Base-by-base conservation (phyloP, 345 rosid genomes). In the Boechera retrofracta region DNA sequence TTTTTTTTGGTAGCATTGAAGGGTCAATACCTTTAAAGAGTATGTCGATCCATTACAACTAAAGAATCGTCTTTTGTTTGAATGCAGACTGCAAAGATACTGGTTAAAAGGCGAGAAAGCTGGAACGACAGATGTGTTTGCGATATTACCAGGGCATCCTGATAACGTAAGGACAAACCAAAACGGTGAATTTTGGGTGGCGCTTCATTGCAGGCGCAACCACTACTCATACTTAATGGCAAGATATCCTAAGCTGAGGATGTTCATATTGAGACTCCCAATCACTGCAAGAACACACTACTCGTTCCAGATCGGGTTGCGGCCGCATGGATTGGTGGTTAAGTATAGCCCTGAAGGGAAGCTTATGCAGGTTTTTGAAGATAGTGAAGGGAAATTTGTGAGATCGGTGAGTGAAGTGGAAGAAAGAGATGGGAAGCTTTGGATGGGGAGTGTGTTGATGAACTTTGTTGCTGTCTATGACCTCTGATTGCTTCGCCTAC, bases 381-480 rank as follows among this genome's bases (percentile, higher is more conserved):
- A 94, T 75, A 86, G 86, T 28, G 66, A 85, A 69, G 98, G 98
- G 16, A 92, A 92, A 78, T 92, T 87, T 32, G 92, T 90, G 45
- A 89, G 66, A 66, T 89, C 89, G 1, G 81, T 92, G 8, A 94
- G 98, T 47, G 95, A 92, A 84, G 91, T 90, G 5, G 97, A 94
- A 84, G 98, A 94, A 81, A 86, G 72, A 69, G 92, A 94, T 57
- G 98, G 98, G 39, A 89, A 92, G 80, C 98, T 94, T 55, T 92
- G 97, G 98, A 76, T 92, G 77, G 98, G 98, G 53, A 90, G 97
- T 80, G 98, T 94, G 57, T 82, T 92, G 60, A 90, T 94, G 98
- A 90, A 95, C 35, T 88, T 87, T 59, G 72, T 94, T 54, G 91
- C 86, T 10, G 94, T 92, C 29, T 92, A 90, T 72, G 41, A 86